A percentile compares a stretch with the other conserved stretches of the same genome.
phyloP scores from a whole-genome alignment of 805 yeast species.

The Diddensiella santjacobensis region DNA sequence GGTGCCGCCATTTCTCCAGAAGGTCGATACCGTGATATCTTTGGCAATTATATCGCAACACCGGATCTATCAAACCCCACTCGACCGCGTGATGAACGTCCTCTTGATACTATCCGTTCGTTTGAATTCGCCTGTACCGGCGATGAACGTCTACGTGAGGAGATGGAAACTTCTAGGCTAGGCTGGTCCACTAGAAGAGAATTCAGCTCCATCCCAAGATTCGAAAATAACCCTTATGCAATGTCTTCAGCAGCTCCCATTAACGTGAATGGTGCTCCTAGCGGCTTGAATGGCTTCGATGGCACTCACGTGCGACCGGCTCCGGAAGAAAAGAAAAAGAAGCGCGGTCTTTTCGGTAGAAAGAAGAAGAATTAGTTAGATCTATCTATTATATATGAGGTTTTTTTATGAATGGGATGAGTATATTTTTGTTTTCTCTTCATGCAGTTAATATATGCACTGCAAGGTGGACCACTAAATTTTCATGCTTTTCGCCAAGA shows the following conservation, averaged over 20 bases:
- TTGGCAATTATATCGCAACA: constrained; percentile 73
- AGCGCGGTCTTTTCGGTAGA: constrained; percentile 76
- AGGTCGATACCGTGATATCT: constrained; percentile 67
- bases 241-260: constrained; percentile 12
- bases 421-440: no score
- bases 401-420: no score
- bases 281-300: constrained; percentile 28
- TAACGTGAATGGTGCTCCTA: constrained; percentile 3
- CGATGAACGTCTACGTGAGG: constrained; percentile 72
- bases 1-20: constrained; percentile 47
- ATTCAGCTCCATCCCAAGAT: constrained; percentile 53
- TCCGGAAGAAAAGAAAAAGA: constrained; percentile 61
- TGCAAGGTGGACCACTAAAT: no score
- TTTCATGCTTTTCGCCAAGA: no score
- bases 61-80: constrained; percentile 94
- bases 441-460: no score
- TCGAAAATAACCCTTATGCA: constrained; percentile 37
- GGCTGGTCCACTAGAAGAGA: constrained; percentile 84
- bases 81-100: constrained; percentile 90
- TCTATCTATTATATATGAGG: no score
- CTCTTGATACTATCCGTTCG: constrained; percentile 89
- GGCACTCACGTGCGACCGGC: constrained; percentile 43
- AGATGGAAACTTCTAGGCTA: constrained; percentile 68
- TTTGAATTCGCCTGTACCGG: constrained; percentile 95
- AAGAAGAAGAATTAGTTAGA: no score